Conservation (phyloP, 176 grass and related monocot species). For the Avena sativa region DNA sequence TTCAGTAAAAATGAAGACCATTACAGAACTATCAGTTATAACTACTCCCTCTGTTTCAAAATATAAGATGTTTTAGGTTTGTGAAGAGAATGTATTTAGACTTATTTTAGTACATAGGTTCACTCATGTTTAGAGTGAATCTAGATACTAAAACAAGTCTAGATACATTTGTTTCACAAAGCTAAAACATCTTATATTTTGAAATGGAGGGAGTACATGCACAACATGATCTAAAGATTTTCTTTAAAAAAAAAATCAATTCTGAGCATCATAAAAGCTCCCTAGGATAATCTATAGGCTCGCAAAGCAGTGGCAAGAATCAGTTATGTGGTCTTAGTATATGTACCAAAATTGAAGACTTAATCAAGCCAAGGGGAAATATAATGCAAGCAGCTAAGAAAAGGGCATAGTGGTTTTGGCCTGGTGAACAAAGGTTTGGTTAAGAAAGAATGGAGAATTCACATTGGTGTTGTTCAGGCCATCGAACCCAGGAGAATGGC, state of each 20-base stretch:
- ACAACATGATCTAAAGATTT: neutral
- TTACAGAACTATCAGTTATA: conserved; percentile 2
- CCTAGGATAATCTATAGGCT: neutral
- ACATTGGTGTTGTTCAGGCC: conserved; percentile 57
- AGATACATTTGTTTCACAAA: too few relatives aligned
- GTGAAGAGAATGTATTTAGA: too few relatives aligned
- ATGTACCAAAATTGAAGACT: conserved; percentile 15
- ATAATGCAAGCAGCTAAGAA: conserved; percentile 22
- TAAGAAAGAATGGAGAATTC: conserved; percentile 48
- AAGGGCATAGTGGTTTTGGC: conserved; percentile 13
- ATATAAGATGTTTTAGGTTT: too few relatives aligned
- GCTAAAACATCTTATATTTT: too few relatives aligned
- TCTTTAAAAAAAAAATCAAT: neutral
- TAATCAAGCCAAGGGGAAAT: neutral
- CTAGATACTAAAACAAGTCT: too few relatives aligned
- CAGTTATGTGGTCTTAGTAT: conserved; percentile 3
- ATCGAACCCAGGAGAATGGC: conserved; percentile 58
- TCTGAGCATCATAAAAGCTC: conserved; percentile 13
- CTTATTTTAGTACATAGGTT: too few relatives aligned
- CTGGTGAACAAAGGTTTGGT: conserved; percentile 8
- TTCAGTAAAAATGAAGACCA: conserved; percentile 29
- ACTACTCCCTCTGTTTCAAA: neutral
- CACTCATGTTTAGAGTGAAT: too few relatives aligned
- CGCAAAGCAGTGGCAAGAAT: conserved; percentile 27
- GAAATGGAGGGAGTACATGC: neutral